These are phyloP conservation scores for Beauveria brongniartii DNA, from an alignment of 2,329 filamentous ascomycete species.

Conservation along the genomic window DNA sequence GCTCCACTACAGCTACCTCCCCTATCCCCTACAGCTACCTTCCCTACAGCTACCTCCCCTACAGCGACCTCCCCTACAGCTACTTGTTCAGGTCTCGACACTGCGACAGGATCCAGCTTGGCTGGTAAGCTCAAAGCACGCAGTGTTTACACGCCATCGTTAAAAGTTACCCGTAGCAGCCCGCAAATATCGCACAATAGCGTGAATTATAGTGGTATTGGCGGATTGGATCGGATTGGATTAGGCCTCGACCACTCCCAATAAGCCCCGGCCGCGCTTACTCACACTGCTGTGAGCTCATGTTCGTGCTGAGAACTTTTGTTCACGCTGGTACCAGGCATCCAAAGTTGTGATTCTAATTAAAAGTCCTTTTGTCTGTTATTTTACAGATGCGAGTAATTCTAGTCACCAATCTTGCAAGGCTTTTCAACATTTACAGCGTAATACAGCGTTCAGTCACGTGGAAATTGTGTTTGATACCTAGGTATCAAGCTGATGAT, in stretches of 20 bases:
- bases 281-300: not conserved
- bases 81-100: not conserved
- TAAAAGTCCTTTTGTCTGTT: not conserved
- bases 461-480: no score
- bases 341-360: not conserved
- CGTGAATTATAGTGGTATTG: not conserved
- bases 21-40: no score
- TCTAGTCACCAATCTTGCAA: no score
- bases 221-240: no score
- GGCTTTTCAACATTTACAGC: no score
- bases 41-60: no score
- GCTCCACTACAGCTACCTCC: no score
- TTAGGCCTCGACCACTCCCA: not conserved
- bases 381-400: not conserved
- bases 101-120: not conserved
- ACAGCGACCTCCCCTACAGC: no score
- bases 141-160: not conserved
- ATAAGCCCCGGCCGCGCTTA: no score
- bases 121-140: not conserved
- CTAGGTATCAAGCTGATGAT: no score
- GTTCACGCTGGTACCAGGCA: constrained; percentile 2
- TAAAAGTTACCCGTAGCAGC: not conserved
- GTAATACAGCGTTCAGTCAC: no score
- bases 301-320: not conserved
- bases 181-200: not conserved